phyloP scores from a whole-genome alignment of 148 eudicot genomes.

The Fagopyrum homotropicum region DNA sequence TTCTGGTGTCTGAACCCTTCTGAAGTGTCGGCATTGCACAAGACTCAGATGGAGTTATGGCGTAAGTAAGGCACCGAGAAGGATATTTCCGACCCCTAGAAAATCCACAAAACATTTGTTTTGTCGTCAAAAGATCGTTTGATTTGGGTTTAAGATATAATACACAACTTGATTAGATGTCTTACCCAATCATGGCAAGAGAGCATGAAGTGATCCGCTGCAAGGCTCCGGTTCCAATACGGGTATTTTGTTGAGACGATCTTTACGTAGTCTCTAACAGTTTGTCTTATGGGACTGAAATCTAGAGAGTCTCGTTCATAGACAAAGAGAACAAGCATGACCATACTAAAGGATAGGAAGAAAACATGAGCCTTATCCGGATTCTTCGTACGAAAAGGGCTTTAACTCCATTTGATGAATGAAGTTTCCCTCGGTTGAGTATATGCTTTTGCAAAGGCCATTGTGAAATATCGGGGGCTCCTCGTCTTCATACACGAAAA shows the following conservation, averaged over 20 bases:
- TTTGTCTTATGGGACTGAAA: slow-evolving; percentile 41
- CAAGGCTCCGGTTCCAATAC: slow-evolving; percentile 69
- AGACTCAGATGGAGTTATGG: slow-evolving; percentile 56
- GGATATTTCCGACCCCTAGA: slow-evolving; percentile 71
- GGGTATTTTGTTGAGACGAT: slow-evolving; percentile 44
- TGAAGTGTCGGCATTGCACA: slow-evolving; percentile 78
- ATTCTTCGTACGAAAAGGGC: slow-evolving; percentile 46
- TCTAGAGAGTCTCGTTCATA: slow-evolving; percentile 38
- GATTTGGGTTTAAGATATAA: too few species aligned
- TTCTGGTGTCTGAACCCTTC: slow-evolving; percentile 63
- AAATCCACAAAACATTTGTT: background rate
- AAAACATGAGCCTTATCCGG: slow-evolving; percentile 51
- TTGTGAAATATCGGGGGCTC: slow-evolving; percentile 68
- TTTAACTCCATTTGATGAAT: slow-evolving; percentile 47
- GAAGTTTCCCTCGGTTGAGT: slow-evolving; percentile 68
- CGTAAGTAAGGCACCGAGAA: slow-evolving; percentile 43
- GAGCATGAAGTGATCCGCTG: slow-evolving; percentile 77
- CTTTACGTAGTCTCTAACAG: slow-evolving; percentile 40
- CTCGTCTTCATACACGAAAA: slow-evolving; percentile 65
- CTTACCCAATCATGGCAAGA: slow-evolving; percentile 88
- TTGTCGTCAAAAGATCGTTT: too few species aligned
- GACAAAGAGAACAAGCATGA: slow-evolving; percentile 35
- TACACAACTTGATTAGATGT: background rate
- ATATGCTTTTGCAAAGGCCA: slow-evolving; percentile 60
- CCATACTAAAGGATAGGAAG: slow-evolving; percentile 63